phyloP scores from a whole-genome alignment of 2,329 filamentous ascomycete genomes.

The Zopfia rhizophila region DNA sequence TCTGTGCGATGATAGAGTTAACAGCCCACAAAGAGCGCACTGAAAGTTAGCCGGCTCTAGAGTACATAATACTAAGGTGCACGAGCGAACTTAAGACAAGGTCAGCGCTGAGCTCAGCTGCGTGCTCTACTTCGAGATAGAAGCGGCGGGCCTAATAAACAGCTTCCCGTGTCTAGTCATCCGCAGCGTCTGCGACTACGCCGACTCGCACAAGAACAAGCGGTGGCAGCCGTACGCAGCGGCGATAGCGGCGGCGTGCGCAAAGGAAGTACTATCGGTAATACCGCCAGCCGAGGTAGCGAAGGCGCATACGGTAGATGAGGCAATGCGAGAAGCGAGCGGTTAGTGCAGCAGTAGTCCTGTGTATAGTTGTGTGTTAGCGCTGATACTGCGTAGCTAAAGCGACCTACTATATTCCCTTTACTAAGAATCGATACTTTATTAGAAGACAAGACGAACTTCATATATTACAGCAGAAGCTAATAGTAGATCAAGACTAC shows the following conservation, averaged over 20 bases:
- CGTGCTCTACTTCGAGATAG: slow-evolving; percentile 24
- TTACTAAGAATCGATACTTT: slow-evolving; percentile 38
- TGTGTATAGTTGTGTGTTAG: slow-evolving; percentile 2
- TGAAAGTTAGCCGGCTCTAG: too few relatives aligned
- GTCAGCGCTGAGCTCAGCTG: slow-evolving; percentile 16
- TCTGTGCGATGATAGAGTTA: too few relatives aligned
- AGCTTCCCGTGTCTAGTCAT: slow-evolving; percentile 3
- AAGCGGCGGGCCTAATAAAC: slow-evolving; percentile 8
- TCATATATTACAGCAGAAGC: slow-evolving; percentile 30
- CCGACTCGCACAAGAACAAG: slow-evolving; percentile 18
- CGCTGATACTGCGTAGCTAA: slow-evolving; percentile 7
- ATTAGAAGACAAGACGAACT: slow-evolving; percentile 38
- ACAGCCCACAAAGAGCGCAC: too few relatives aligned
- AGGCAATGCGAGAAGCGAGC: slow-evolving; percentile 8
- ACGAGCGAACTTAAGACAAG: too few relatives aligned
- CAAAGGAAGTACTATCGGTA: slow-evolving; percentile 22
- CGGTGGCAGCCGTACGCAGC: slow-evolving; percentile 25
- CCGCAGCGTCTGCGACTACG: slow-evolving; percentile 10
- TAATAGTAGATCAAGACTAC: slow-evolving; percentile 32
- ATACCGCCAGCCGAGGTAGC: too few relatives aligned
- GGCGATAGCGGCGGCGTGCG: slow-evolving; percentile 23
- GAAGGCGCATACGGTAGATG: too few relatives aligned
- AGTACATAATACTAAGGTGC: too few relatives aligned
- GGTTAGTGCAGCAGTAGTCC: slow-evolving; percentile 10
- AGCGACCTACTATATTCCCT: slow-evolving; percentile 30